phyloP scores from a whole-genome alignment of 2,329 filamentous ascomycete genomes.

The Rachicladosporium sp. region DNA sequence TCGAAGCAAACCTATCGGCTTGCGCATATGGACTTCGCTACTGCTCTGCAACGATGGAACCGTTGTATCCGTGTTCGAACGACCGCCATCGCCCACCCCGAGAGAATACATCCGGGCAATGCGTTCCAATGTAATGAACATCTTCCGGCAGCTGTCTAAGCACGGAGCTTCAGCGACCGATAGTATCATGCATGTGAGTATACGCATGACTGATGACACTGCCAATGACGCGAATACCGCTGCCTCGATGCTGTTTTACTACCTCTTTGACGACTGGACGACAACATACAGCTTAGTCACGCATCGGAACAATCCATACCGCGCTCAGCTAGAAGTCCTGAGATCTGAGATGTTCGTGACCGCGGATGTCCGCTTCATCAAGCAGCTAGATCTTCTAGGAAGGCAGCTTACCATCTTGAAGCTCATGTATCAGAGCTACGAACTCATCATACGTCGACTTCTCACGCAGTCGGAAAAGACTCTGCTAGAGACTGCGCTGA shows the following conservation, averaged over 20 bases:
- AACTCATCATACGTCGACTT: slow-evolving; percentile 46
- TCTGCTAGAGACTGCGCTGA: slow-evolving; percentile 31
- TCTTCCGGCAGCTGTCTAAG: slow-evolving; percentile 51
- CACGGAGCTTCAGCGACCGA: slow-evolving; percentile 36
- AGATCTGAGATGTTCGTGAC: slow-evolving; percentile 43
- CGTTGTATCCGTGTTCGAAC: slow-evolving; percentile 57
- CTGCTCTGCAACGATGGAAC: slow-evolving; percentile 57
- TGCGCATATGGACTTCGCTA: slow-evolving; percentile 67
- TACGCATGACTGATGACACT: slow-evolving; percentile 34
- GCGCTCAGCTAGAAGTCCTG: slow-evolving; percentile 30
- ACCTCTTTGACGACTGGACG: slow-evolving; percentile 54
- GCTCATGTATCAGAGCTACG: slow-evolving; percentile 49
- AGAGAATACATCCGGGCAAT: slow-evolving; percentile 35
- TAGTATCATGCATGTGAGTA: slow-evolving; percentile 24
- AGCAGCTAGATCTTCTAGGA: slow-evolving; percentile 47
- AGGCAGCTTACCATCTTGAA: slow-evolving; percentile 48
- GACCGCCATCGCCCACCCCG: slow-evolving; percentile 36
- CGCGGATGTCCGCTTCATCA: slow-evolving; percentile 33
- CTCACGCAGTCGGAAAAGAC: slow-evolving; percentile 34
- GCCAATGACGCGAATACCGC: slow-evolving; percentile 39
- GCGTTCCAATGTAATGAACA: slow-evolving; percentile 46
- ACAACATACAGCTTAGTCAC: slow-evolving; percentile 46
- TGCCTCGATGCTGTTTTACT: slow-evolving; percentile 51
- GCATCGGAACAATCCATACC: slow-evolving; percentile 33
- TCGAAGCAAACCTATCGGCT: too few relatives aligned